Base-by-base conservation (phyloP, 352 stramenopile species). In the Phytophthora podocarpi region DNA sequence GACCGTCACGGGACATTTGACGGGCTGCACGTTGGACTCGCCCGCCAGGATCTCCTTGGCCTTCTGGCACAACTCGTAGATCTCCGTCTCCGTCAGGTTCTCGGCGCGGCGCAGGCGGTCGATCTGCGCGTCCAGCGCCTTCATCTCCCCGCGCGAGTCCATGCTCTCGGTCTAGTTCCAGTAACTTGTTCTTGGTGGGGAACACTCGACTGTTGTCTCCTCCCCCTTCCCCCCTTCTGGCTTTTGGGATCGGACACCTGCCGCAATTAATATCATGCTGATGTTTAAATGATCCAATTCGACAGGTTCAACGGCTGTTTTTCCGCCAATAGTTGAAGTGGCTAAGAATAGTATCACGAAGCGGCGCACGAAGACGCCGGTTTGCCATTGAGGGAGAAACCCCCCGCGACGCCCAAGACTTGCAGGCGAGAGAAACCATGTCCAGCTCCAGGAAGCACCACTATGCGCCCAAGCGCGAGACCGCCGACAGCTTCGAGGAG, bases 61-160 rank as follows among this genome's bases (percentile, higher is more conserved):
- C 64, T 95, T 94, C 71, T 94, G 82, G 63, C 90, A 97, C 52
- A 96, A 63, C 66, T 93, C 85, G 58, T 84, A 95, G 64, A 97
- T 91, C 72, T 96, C 89, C 41, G 77, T 92, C 76, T 95, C 87
- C 53, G 81, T 89, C 43, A 97, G 78, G 70, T 94, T 96, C 80
- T 96, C 90, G 24, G 87, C 87, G 50, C 83, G 81, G 39, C 85
- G 84, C 68, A 95, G 58, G 23, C 85, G 87, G 16, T 87, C 81
- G 58, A 95, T 91, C 77, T 95, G 87, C 70, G 83, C 80, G 73
- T 95, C 87, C 54, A 95, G 74, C 73, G 81, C 71, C 76, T 91
- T 92, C 78, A 94, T 92, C 69, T 94, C 85, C 35, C 82, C 82
- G 62, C 82, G 82, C 57, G 82, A 83, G 69, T 70, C 60, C 59